A percentile compares a stretch with the other conserved stretches of the same genome.
Evolutionary conservation across 2,329 filamentous ascomycete species (phyloP).

Genomic region (Aspergillus spinulosporus): DNA sequence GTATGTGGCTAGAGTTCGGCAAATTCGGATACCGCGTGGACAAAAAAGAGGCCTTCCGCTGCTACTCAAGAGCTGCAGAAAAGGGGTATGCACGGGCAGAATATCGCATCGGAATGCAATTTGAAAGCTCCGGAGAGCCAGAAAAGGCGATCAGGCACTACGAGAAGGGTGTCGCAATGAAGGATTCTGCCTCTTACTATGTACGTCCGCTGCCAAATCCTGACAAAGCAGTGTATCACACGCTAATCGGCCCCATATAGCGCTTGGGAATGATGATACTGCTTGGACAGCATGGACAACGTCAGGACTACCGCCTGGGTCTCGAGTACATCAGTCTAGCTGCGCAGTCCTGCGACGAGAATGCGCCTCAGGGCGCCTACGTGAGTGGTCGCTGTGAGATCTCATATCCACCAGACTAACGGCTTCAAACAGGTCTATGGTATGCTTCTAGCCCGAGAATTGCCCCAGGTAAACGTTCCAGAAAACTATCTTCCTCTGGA

Average conservation of each 20-base stretch:
- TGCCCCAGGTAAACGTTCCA: conserved; percentile 86
- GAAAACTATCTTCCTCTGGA: conserved; percentile 69
- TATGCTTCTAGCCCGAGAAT: conserved; percentile 86
- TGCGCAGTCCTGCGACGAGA: conserved; percentile 87
- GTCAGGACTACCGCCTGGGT: conserved; percentile 74
- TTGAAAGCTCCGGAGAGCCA: conserved; percentile 90
- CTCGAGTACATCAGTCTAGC: conserved; percentile 80
- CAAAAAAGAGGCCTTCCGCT: conserved; percentile 89
- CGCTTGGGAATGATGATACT: conserved; percentile 97
- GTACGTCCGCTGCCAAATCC: conserved; percentile 31
- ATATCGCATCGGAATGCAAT: conserved; percentile 98
- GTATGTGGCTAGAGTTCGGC: conserved; percentile 97
- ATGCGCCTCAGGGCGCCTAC: conserved; percentile 94
- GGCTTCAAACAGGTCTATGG: conserved; percentile 66
- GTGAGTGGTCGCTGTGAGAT: conserved; percentile 36
- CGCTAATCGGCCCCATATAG: conserved; percentile 48
- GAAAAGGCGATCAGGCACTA: conserved; percentile 91
- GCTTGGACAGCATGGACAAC: conserved; percentile 87
- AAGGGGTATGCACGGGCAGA: conserved; percentile 85
- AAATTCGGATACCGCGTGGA: conserved; percentile 89
- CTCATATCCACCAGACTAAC: conserved; percentile 7
- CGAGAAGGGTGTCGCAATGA: conserved; percentile 71
- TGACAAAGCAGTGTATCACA: neutral
- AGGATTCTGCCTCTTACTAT: conserved; percentile 84
- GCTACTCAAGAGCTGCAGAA: conserved; percentile 82